Conservation (phyloP, 805 yeast species). For the Dipodascus albidus region DNA sequence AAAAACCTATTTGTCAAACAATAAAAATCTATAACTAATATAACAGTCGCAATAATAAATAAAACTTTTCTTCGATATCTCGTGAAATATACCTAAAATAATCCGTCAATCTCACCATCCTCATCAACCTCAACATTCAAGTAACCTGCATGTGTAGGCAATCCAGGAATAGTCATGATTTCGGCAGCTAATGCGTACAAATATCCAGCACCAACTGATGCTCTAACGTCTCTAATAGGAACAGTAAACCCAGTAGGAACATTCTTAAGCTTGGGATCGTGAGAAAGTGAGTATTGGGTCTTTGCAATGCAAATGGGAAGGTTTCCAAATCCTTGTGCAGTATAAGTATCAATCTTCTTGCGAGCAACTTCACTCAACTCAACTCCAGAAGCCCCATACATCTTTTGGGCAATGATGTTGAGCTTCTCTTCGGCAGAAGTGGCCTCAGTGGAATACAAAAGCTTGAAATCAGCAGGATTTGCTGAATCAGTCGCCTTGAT, state of each 20-base stretch:
- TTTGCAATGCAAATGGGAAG: constrained; percentile 95
- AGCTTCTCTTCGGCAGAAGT: constrained; percentile 72
- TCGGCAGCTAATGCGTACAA: constrained; percentile 94
- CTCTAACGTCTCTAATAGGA: constrained; percentile 90
- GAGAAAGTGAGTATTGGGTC: constrained; percentile 93
- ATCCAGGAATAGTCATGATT: constrained; percentile 94
- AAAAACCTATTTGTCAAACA: background rate
- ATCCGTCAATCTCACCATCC: constrained; percentile 88
- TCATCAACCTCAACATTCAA: constrained; percentile 90
- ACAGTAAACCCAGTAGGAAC: constrained; percentile 90
- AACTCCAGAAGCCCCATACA: constrained; percentile 87
- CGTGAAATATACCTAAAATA: no score
- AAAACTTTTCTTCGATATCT: no score
- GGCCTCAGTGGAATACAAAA: constrained; percentile 55
- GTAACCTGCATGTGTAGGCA: constrained; percentile 92
- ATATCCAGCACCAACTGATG: constrained; percentile 94
- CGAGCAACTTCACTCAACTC: constrained; percentile 77
- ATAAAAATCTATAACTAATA: background rate
- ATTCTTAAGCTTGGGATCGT: constrained; percentile 86
- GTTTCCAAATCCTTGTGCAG: constrained; percentile 78
- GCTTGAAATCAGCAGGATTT: constrained; percentile 35
- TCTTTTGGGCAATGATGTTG: constrained; percentile 63
- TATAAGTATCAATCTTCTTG: constrained; percentile 69
- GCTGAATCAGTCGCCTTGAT: constrained; percentile 47
- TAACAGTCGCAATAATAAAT: background rate